A percentile compares a stretch with the other conserved stretches of the same genome.
phyloP scores from a whole-genome alignment of 2,329 filamentous ascomycete genomes.

The Colletotrichum siamense region DNA sequence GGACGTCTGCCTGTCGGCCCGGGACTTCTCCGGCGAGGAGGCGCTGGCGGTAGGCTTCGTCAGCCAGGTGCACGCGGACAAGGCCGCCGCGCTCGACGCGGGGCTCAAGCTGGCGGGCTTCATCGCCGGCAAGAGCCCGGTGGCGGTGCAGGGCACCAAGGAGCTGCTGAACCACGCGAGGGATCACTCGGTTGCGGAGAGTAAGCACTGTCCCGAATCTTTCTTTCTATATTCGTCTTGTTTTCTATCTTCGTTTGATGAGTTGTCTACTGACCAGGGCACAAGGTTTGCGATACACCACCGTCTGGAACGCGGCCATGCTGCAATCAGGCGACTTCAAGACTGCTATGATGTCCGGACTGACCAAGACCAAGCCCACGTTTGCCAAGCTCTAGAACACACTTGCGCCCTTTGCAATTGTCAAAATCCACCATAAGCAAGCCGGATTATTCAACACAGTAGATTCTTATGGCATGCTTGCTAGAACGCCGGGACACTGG shows the following conservation, averaged over 20 bases:
- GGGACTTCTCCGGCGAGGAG: slow-evolving; percentile 73
- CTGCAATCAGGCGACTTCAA: slow-evolving; percentile 82
- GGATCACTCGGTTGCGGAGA: slow-evolving; percentile 79
- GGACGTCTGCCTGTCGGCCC: slow-evolving; percentile 75
- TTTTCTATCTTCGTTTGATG: neutral
- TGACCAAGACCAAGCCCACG: slow-evolving; percentile 79
- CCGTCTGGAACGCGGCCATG: slow-evolving; percentile 85
- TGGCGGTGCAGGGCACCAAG: slow-evolving; percentile 88
- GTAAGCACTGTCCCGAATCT: slow-evolving; percentile 49
- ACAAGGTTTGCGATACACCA: slow-evolving; percentile 78
- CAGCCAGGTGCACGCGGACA: slow-evolving; percentile 66
- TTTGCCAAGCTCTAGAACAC: slow-evolving; percentile 78
- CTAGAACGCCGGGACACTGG: neutral
- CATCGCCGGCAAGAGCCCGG: slow-evolving; percentile 82
- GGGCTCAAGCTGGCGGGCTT: slow-evolving; percentile 68
- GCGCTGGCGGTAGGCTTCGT: slow-evolving; percentile 75
- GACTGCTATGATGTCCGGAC: slow-evolving; percentile 74
- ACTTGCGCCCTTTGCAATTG: neutral
- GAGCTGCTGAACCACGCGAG: slow-evolving; percentile 82
- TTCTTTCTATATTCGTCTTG: neutral
- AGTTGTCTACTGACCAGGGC: neutral
- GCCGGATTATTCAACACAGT: neutral
- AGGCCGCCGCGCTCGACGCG: slow-evolving; percentile 66
- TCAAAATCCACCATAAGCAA: too few relatives aligned
- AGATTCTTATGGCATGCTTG: too few relatives aligned